Conservation (phyloP, 768 basidiomycete genomes). For the Chiua virens region DNA sequence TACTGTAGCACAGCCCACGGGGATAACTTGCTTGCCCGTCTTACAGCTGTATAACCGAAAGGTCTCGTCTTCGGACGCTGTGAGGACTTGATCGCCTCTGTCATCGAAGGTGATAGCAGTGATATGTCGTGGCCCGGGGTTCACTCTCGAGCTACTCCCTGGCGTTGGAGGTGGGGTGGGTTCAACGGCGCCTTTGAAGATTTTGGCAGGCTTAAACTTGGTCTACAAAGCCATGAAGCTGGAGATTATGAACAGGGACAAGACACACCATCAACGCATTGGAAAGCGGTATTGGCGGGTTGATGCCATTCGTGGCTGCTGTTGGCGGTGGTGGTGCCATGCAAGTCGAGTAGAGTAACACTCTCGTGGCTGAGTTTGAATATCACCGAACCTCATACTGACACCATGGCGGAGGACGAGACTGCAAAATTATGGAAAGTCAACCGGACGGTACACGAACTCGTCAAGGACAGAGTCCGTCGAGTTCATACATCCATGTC, state of each 20-base stretch:
- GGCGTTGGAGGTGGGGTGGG: constrained; percentile 49
- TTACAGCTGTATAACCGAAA: constrained; percentile 88
- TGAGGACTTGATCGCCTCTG: constrained; percentile 81
- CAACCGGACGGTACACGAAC: constrained; percentile 93
- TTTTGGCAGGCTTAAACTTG: constrained; percentile 85
- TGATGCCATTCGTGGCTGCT: constrained; percentile 35
- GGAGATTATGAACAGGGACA: not conserved
- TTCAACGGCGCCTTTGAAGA: constrained; percentile 81
- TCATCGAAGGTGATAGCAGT: constrained; percentile 92
- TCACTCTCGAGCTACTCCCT: constrained; percentile 35
- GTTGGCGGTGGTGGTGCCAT: constrained; percentile 43
- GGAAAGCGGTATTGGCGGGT: constrained; percentile 42
- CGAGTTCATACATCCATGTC: constrained; percentile 9
- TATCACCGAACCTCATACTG: constrained; percentile 27
- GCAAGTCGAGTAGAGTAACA: constrained; percentile 19
- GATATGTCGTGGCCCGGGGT: constrained; percentile 64
- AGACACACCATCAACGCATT: constrained; percentile 51
- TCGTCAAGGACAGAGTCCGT: constrained; percentile 88
- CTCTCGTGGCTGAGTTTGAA: constrained; percentile 58
- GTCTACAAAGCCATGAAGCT: constrained; percentile 39
- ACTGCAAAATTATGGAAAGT: constrained; percentile 93
- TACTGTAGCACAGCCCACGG: constrained; percentile 15
- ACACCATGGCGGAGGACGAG: constrained; percentile 74
- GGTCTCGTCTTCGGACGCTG: constrained; percentile 88
- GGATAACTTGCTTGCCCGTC: constrained; percentile 84